Evolutionary conservation across 2,329 filamentous ascomycete genomes (phyloP), one percentile per base, ranked within the genome.

Genomic region (Dendryphion nanum): DNA sequence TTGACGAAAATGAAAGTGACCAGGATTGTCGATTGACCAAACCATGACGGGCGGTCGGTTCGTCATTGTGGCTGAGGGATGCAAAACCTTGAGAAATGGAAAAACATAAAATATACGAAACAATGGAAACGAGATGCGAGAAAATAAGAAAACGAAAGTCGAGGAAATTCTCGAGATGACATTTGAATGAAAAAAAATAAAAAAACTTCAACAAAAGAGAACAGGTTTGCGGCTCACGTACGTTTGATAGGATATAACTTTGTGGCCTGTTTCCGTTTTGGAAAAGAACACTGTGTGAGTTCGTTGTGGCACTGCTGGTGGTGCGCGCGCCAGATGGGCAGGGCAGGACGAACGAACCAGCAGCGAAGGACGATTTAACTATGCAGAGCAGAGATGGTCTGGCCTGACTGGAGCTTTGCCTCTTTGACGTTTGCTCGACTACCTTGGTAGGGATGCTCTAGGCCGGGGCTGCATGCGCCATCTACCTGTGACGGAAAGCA

Each of bases 401-500:
- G 23, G 17, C 18, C 20, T 20, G 18, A 7, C 32, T 7, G 33
- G 21, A 7, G 26, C 30, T 29, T 36, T 30, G 19, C 23, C 20
- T 19, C 14, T 31, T 33, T 21, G n/a, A 33, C 6, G 33, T 14
- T 16, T 20, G 33, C 18, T 23, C 30, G 26, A 17, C 21, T 34
- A 35, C 37, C n/a, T n/a, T n/a, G n/a, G n/a, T n/a, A n/a, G n/a
- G n/a, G n/a, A n/a, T n/a, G n/a, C n/a, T n/a, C n/a, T n/a, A n/a
- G n/a, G n/a, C n/a, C n/a, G n/a, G n/a, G n/a, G n/a, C n/a, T n/a
- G n/a, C n/a, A n/a, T n/a, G n/a, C n/a, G n/a, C n/a, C n/a, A n/a
- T n/a, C n/a, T 51, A 53, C 43, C 45, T 49, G 45, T 33, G 37
- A 44, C 43, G 24, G 37, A 30, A 37, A 42, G 39, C 33, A 41